Evolutionary conservation across 2,329 filamentous ascomycete species (phyloP), one percentile per base, ranked within the genome.

Genomic region (Cladosporium cucumerinum): DNA sequence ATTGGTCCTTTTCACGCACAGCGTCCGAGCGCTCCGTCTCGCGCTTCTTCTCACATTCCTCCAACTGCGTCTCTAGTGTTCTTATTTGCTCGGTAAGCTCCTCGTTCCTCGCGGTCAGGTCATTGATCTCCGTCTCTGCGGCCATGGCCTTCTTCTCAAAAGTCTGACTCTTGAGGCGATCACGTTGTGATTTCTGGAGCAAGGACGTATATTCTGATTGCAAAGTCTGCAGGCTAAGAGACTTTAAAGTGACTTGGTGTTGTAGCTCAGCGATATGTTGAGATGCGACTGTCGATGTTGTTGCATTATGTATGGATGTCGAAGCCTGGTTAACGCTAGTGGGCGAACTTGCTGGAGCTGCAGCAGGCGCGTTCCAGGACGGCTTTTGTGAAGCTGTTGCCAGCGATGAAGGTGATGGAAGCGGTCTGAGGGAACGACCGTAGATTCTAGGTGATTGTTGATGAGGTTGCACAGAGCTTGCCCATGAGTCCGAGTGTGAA

Each of bases 121-220:
- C 79, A 67, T 82, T 84, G 67, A 86, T 81, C 69, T 85, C 82
- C 18, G 78, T 75, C 60, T 85, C 82, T 5, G 81, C 80, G 18
- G 82, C 80, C 25, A 78, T 78, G 18, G 82, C 73, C 69, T 85
- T 85, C 72, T 79, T 77, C 69, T 82, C 83, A 2, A 85, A 76
- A 1, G 82, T 78, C 49, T 79, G 78, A 51, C 78, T 82, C 68
- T 82, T 81, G 16, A 78, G 79, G 55, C 82, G 79, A 66, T 83
- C 82, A 5, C 81, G 77, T 34, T 82, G 81, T 25, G 83, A 80
- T 28, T 82, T 84, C 23, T 83, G 78, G 3, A 85, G 77, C 4
- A 86, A 76, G 54, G 78, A 79, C 61, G 84, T 79, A 69, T 86
- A 83, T 71, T 86, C 84, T n/a, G 78, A 77, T 69, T 85, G 83